Base-by-base conservation (phyloP, 352 stramenopile species). In the Pythium coloratum region DNA sequence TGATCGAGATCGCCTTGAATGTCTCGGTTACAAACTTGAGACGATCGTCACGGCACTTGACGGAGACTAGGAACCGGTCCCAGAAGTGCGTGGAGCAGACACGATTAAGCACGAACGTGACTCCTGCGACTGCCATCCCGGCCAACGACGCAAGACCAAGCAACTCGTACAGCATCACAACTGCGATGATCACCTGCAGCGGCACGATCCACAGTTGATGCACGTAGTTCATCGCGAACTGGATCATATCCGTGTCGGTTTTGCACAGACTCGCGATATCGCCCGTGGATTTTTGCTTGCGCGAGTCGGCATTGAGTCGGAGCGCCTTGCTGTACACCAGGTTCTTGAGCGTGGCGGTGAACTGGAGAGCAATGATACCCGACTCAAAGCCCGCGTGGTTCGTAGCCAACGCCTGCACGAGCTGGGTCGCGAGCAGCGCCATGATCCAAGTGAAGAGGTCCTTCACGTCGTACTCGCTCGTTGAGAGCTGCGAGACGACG, bases 1-100 rank as follows among this genome's bases (percentile, higher is more conserved):
- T 86, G 62, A 97, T 92, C n/a, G 81, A 73, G 64, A 98, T 97
- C 3, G 77, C 70, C 47, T 76, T 86, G 61, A 91, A 82, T 1
- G 76, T 77, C 42, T 91, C 81, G 10, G 73, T 75, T 3, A 91
- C 67, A 16, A 60, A 53, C 57, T 86, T 79, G 63, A 66, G 18
- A 7, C 83, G 65, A 12, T 53, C 49, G 42, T 90, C 80, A n/a
- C n/a, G n/a, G n/a, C n/a, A n/a, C n/a, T n/a, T n/a, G n/a, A n/a
- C n/a, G n/a, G n/a, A n/a, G n/a, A n/a, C 47, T 82, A 85, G 30
- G 30, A 76, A 40, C 3, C 84, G 55, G 54, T 86, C n/a, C n/a
- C n/a, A n/a, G n/a, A n/a, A n/a, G n/a, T n/a, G n/a, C n/a, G n/a
- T n/a, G n/a, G n/a, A n/a, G n/a, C n/a, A n/a, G n/a, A n/a, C n/a